phyloP scores from a whole-genome alignment of 2,329 filamentous ascomycete genomes.

The Hymenoscyphus scutula region DNA sequence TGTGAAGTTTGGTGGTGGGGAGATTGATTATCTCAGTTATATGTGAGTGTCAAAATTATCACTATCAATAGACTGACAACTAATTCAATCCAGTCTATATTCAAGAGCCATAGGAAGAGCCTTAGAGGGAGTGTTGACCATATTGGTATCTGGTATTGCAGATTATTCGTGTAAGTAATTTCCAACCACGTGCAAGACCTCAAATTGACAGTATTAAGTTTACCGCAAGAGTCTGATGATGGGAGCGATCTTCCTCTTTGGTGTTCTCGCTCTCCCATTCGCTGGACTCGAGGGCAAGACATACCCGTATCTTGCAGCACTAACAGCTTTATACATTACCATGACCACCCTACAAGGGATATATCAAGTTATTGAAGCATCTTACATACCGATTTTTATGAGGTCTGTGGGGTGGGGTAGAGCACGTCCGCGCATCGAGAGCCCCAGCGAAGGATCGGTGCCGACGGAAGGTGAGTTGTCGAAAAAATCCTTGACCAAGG shows the following conservation, averaged over 20 bases:
- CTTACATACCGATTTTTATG: slow-evolving; percentile 12
- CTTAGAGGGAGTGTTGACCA: slow-evolving; percentile 7
- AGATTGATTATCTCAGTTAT: slow-evolving; percentile 11
- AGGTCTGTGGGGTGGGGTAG: slow-evolving; percentile 7
- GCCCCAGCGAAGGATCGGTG: background rate
- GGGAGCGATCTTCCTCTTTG: slow-evolving; percentile 5
- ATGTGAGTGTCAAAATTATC: background rate
- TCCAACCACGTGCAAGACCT: too few relatives aligned
- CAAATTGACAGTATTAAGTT: background rate
- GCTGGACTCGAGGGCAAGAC: slow-evolving; percentile 1
- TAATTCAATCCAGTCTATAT: slow-evolving; percentile 5
- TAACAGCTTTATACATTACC: slow-evolving; percentile 2
- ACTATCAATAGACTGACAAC: background rate
- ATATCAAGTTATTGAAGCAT: slow-evolving; percentile 6
- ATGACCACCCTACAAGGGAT: slow-evolving; percentile 11
- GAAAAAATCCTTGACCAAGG: slow-evolving; percentile 6
- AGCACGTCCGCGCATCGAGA: slow-evolving; percentile 2
- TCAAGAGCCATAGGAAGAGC: slow-evolving; percentile 6
- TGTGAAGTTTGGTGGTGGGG: slow-evolving; percentile 10
- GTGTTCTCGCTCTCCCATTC: slow-evolving; percentile 8
- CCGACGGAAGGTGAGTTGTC: background rate
- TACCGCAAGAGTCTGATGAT: slow-evolving; percentile 10
- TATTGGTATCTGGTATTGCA: slow-evolving; percentile 7
- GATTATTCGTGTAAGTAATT: slow-evolving; percentile 9
- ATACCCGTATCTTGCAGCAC: slow-evolving; percentile 3